These are phyloP conservation scores for Beta vulgaris DNA, from an alignment of 148 eudicot genomes.

Conservation along the genomic window DNA sequence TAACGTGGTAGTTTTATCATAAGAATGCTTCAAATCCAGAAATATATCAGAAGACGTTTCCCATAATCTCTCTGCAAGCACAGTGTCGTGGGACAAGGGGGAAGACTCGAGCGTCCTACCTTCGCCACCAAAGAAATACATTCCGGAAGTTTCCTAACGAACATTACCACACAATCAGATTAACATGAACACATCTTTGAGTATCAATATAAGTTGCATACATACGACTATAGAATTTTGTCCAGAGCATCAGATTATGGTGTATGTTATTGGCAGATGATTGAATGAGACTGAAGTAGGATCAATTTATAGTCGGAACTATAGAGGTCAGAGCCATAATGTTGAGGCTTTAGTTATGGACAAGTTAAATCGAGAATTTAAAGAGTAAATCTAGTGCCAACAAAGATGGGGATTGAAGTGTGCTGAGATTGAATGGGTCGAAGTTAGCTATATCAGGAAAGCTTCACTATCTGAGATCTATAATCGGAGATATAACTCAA, in stretches of 20 bases:
- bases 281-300: background rate
- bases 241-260: background rate
- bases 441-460: background rate
- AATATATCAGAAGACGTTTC: slow-evolving; percentile 49
- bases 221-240: no score
- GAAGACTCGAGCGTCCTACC: slow-evolving; percentile 64
- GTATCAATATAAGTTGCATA: no score
- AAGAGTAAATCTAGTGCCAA: background rate
- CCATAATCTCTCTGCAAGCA: slow-evolving; percentile 64
- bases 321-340: background rate
- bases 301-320: background rate
- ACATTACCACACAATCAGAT: background rate
- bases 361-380: background rate
- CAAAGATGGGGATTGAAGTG: background rate
- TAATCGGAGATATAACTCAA: no score
- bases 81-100: slow-evolving; percentile 46
- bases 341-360: background rate
- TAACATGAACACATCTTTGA: background rate
- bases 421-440: background rate
- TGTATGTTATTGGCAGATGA: background rate
- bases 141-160: slow-evolving; percentile 65
- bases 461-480: background rate
- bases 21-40: slow-evolving; percentile 38
- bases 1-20: slow-evolving; percentile 21
- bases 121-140: slow-evolving; percentile 78